A percentile compares a stretch with the other conserved stretches of the same genome.
Evolutionary conservation across 371 early-diverging fungal species (phyloP).

Genomic region (Rhizopus arrhizus): DNA sequence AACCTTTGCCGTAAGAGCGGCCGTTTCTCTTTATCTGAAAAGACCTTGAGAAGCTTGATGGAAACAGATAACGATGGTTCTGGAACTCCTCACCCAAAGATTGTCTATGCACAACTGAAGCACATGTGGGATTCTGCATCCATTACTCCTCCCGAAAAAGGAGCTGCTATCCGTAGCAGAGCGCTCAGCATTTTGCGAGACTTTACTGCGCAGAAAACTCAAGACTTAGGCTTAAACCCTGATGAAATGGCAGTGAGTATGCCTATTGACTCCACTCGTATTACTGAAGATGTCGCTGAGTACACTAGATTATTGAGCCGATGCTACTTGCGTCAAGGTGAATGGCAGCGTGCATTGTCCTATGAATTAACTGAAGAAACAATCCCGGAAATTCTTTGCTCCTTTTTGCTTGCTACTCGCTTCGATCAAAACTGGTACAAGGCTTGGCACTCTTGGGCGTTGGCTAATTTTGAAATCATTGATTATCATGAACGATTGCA

Average conservation of each 20-base stretch:
- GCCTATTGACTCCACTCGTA: conserved; percentile 55
- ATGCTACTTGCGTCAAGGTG: conserved; percentile 91
- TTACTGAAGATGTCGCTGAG: conserved; percentile 54
- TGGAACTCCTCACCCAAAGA: conserved; percentile 66
- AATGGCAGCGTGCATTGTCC: conserved; percentile 86
- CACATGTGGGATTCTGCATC: conserved; percentile 88
- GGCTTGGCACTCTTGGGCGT: conserved; percentile 98
- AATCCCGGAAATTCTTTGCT: conserved; percentile 80
- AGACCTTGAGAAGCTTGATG: conserved; percentile 75
- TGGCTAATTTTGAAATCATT: conserved; percentile 92
- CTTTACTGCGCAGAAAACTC: conserved; percentile 64
- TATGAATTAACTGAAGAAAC: conserved; percentile 76
- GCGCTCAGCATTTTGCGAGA: conserved; percentile 65
- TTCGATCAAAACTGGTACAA: conserved; percentile 96
- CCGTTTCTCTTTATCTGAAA: conserved; percentile 79
- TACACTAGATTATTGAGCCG: conserved; percentile 77
- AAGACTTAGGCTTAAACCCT: conserved; percentile 60
- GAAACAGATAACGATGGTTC: conserved; percentile 44
- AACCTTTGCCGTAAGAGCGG: conserved; percentile 93
- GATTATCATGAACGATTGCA: conserved; percentile 70
- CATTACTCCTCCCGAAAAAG: conserved; percentile 40
- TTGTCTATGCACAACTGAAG: conserved; percentile 94
- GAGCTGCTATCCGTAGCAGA: conserved; percentile 57
- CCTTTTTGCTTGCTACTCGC: conserved; percentile 87
- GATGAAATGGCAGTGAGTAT: conserved; percentile 60